These are phyloP conservation scores for Fusarium sp. DNA, from an alignment of 2,329 filamentous ascomycete species.

Conservation along the genomic window DNA sequence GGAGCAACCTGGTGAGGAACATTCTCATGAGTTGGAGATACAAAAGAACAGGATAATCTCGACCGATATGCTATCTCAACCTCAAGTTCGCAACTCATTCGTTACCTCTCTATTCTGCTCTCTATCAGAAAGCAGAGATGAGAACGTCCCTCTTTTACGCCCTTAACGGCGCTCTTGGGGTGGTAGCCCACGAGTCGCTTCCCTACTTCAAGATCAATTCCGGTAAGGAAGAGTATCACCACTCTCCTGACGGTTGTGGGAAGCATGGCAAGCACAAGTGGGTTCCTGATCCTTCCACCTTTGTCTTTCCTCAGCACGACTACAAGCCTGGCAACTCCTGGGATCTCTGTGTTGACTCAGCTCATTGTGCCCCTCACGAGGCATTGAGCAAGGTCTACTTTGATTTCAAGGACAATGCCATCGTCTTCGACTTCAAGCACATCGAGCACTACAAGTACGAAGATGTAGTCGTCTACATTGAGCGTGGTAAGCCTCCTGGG, in stretches of 20 bases:
- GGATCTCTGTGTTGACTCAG: constrained; percentile 41
- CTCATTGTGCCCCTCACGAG: constrained; percentile 40
- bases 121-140: constrained; percentile 35
- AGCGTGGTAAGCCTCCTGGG: constrained; percentile 38
- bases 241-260: constrained; percentile 38
- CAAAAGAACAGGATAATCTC: constrained; percentile 36
- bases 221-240: constrained; percentile 16
- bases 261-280: constrained; percentile 43
- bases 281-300: constrained; percentile 43
- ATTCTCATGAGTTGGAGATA: not conserved
- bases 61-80: constrained; percentile 7
- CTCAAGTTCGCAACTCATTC: constrained; percentile 37
- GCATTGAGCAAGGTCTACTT: constrained; percentile 42
- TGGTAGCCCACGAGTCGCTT: constrained; percentile 41
- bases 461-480: constrained; percentile 40
- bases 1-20: not conserved
- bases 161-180: constrained; percentile 43
- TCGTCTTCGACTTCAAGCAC: constrained; percentile 42
- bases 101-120: constrained; percentile 28
- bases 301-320: constrained; percentile 42
- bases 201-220: constrained; percentile 36
- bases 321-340: constrained; percentile 40
- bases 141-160: constrained; percentile 42
- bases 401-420: constrained; percentile 44
- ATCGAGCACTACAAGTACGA: constrained; percentile 47